Evolutionary conservation across 805 yeast species (phyloP).

Genomic region (Candida namnaoensis): DNA sequence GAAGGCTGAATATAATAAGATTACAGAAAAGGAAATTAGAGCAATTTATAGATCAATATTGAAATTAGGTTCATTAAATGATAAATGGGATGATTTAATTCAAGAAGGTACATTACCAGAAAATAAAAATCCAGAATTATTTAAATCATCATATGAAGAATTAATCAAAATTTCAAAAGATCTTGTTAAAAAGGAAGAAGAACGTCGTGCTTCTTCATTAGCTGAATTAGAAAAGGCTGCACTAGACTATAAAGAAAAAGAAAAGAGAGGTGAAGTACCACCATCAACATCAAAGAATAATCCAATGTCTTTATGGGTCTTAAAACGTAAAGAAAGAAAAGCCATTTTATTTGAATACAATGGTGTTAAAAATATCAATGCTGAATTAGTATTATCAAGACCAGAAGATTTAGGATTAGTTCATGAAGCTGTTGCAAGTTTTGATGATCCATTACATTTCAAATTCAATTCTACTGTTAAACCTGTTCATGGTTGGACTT

Average conservation of each 20-base stretch:
- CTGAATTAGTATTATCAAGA: slow-evolving; percentile 75
- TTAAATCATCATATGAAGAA: slow-evolving; percentile 72
- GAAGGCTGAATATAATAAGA: slow-evolving; percentile 37
- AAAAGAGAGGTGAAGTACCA: slow-evolving; percentile 25
- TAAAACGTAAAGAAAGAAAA: slow-evolving; percentile 75
- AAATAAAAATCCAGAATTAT: slow-evolving; percentile 71
- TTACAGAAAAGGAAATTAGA: slow-evolving; percentile 83
- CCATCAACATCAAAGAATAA: slow-evolving; percentile 23
- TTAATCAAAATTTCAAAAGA: slow-evolving; percentile 53
- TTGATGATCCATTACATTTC: slow-evolving; percentile 57
- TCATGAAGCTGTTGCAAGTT: slow-evolving; percentile 39
- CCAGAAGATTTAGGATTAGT: slow-evolving; percentile 77
- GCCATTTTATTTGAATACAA: slow-evolving; percentile 85
- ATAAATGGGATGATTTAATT: slow-evolving; percentile 76
- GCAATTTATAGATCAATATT: slow-evolving; percentile 77
- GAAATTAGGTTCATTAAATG: slow-evolving; percentile 69
- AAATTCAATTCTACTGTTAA: slow-evolving; percentile 57
- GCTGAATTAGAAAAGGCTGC: slow-evolving; percentile 57
- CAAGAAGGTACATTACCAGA: slow-evolving; percentile 86
- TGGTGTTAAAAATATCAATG: slow-evolving; percentile 83
- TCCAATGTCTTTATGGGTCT: slow-evolving; percentile 44
- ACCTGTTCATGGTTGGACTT: slow-evolving; percentile 84
- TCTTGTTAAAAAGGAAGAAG: slow-evolving; percentile 57
- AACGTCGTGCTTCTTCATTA: slow-evolving; percentile 44
- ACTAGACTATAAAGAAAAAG: slow-evolving; percentile 38